Conservation (phyloP, 345 rosid species). For the Rhodamnia rubescens region DNA sequence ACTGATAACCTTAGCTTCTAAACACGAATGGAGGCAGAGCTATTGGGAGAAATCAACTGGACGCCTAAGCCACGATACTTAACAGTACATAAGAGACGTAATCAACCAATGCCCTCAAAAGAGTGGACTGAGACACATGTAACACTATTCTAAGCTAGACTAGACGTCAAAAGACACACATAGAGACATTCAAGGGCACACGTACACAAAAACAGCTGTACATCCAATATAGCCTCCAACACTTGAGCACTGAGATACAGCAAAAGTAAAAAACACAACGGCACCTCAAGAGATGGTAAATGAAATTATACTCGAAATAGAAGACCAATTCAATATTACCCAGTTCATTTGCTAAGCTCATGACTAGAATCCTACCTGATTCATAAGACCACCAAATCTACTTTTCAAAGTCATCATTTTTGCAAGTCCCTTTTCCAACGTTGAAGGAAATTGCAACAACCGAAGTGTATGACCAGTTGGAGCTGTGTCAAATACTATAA, state of each 20-base stretch:
- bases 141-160: background rate
- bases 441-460: slow-evolving; percentile 84
- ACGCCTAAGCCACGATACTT: background rate
- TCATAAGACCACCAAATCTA: slow-evolving; percentile 87
- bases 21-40: background rate
- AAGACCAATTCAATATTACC: background rate
- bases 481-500: slow-evolving; percentile 94
- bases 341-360: background rate
- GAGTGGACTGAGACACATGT: background rate
- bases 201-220: background rate
- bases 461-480: slow-evolving; percentile 99
- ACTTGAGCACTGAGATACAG: background rate
- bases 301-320: background rate
- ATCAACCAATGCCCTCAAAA: background rate
- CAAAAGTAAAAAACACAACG: background rate
- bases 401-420: slow-evolving; percentile 87
- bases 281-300: background rate
- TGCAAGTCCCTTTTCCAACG: slow-evolving; percentile 88
- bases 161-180: background rate
- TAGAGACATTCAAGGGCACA: background rate
- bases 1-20: background rate
- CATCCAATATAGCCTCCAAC: background rate
- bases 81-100: background rate
- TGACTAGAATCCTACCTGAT: slow-evolving; percentile 62
- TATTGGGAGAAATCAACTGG: background rate